Conservation (phyloP, 306 rosid genomes). For the Ziziphus jujuba region DNA sequence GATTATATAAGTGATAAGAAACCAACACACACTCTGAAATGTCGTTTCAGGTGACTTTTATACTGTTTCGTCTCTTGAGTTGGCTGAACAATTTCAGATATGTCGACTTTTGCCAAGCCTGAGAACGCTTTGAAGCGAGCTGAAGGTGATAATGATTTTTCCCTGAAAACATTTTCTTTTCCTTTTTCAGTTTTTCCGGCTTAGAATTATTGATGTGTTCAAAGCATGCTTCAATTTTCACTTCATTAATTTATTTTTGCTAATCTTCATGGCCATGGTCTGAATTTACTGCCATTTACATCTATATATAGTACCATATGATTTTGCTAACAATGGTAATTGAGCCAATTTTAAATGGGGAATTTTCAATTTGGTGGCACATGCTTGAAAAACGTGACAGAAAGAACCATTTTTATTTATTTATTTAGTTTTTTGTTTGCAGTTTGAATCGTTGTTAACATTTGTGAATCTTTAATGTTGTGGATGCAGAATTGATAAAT, state of each 20-base stretch:
- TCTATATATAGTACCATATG: neutral
- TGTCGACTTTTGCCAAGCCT: constrained; percentile 56
- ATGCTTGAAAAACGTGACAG: neutral
- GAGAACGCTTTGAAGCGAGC: constrained; percentile 68
- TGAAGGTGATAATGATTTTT: constrained; percentile 38
- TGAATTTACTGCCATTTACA: too few species aligned
- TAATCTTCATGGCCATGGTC: too few species aligned
- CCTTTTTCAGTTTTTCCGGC: too few species aligned
- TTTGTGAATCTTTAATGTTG: neutral
- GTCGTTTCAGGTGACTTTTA: constrained; percentile 25
- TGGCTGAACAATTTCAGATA: constrained; percentile 17
- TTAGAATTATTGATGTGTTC: too few species aligned
- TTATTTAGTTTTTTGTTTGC: too few species aligned
- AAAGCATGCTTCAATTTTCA: too few species aligned
- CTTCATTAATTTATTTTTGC: too few species aligned
- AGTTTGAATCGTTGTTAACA: neutral
- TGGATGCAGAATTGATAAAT: constrained; percentile 70
- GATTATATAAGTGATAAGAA: too few species aligned
- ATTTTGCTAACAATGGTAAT: neutral
- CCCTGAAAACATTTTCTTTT: neutral
- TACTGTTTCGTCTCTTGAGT: constrained; percentile 11
- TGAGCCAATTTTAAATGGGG: neutral
- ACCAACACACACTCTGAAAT: neutral
- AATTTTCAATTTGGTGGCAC: neutral
- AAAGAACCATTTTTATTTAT: neutral